These are phyloP conservation scores for Trichoderma virens DNA, from an alignment of 495 filamentous ascomycete genomes.

Conservation along the genomic window DNA sequence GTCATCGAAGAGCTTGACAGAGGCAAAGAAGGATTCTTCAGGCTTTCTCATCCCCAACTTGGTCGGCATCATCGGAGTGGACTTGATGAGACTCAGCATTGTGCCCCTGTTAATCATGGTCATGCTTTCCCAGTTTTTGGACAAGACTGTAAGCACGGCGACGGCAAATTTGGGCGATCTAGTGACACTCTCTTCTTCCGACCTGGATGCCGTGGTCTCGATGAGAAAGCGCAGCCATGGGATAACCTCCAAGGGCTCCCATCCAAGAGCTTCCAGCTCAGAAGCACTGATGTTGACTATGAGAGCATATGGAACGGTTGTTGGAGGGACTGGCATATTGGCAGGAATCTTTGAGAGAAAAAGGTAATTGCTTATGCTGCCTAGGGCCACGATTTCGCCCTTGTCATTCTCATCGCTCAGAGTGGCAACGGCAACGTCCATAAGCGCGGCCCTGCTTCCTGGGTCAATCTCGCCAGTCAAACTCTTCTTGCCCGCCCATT, in stretches of 20 bases:
- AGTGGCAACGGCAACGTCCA: constrained; percentile 75
- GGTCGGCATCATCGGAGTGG: constrained; percentile 76
- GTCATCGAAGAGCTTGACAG: constrained; percentile 89
- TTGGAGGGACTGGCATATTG: constrained; percentile 74
- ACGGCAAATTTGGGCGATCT: constrained; percentile 66
- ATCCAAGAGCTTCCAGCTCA: constrained; percentile 71
- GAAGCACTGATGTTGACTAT: constrained; percentile 46
- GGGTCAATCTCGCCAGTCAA: constrained; percentile 58
- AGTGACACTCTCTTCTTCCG: constrained; percentile 48
- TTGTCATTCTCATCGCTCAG: constrained; percentile 53
- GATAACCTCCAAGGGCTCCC: constrained; percentile 71
- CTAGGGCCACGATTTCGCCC: constrained; percentile 65
- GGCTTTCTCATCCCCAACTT: constrained; percentile 86
- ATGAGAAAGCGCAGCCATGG: constrained; percentile 79
- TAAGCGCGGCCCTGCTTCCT: constrained; percentile 51
- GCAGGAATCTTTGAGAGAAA: constrained; percentile 67
- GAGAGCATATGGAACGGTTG: constrained; percentile 73
- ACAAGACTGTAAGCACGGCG: constrained; percentile 70
- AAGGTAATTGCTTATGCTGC: constrained; percentile 65
- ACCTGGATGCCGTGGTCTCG: constrained; percentile 41
- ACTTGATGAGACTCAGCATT: constrained; percentile 52
- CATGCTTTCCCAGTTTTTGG: constrained; percentile 79
- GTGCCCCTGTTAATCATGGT: constrained; percentile 56
- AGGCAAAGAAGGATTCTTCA: constrained; percentile 81
- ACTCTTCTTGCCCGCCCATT: constrained; percentile 68